phyloP scores from a whole-genome alignment of 2,329 filamentous ascomycete genomes.

The Dothiorella sarmentorum region DNA sequence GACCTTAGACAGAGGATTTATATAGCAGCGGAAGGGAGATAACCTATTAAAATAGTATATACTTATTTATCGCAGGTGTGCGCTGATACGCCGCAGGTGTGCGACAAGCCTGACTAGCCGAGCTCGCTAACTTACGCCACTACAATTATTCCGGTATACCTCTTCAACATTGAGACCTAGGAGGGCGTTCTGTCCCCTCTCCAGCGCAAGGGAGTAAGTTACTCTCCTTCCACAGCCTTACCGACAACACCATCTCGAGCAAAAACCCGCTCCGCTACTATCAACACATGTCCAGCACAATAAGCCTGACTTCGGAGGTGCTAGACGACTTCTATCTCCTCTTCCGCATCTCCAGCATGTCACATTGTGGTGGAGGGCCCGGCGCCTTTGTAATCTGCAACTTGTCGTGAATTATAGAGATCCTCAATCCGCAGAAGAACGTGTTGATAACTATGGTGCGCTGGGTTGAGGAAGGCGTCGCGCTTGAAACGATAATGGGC shows the following conservation, averaged over 20 bases:
- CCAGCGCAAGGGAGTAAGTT: slow-evolving; percentile 43
- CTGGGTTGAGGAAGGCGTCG: slow-evolving; percentile 45
- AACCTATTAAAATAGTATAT: no score
- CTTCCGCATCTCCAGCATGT: slow-evolving; percentile 53
- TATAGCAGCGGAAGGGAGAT: no score
- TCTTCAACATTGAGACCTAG: slow-evolving; percentile 39
- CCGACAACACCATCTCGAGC: slow-evolving; percentile 44
- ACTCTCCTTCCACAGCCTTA: slow-evolving; percentile 44
- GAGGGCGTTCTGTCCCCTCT: slow-evolving; percentile 38
- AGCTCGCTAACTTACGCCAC: no score
- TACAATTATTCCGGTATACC: no score
- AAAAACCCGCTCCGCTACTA: slow-evolving; percentile 49
- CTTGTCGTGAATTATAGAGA: slow-evolving; percentile 20
- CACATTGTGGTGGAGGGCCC: slow-evolving; percentile 49
- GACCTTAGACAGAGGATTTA: no score
- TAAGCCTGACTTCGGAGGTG: slow-evolving; percentile 32
- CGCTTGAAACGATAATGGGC: slow-evolving; percentile 39
- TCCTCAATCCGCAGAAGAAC: slow-evolving; percentile 41
- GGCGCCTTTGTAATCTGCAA: slow-evolving; percentile 43
- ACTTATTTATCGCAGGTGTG: no score
- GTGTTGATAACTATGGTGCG: slow-evolving; percentile 46
- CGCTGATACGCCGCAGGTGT: no score
- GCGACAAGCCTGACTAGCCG: no score
- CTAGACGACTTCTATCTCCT: slow-evolving; percentile 48
- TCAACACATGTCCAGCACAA: slow-evolving; percentile 44